These are phyloP conservation scores for Rosa hybrid DNA, from an alignment of 331 rosid species.

Conservation along the genomic window DNA sequence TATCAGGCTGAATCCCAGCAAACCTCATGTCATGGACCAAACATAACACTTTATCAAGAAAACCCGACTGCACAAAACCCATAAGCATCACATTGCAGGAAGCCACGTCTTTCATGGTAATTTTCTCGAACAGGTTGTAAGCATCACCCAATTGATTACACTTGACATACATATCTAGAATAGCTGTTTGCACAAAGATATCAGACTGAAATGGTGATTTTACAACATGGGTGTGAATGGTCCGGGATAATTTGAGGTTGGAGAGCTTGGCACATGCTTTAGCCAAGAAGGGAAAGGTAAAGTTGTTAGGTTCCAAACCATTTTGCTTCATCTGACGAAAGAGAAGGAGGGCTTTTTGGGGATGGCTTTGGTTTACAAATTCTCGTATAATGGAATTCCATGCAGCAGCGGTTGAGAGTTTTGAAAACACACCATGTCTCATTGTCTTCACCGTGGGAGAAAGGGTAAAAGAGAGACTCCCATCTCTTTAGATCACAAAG, in stretches of 20 bases:
- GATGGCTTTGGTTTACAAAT: slow-evolving; percentile 37
- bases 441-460: not conserved
- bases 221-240: slow-evolving; percentile 40
- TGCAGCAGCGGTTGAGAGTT: slow-evolving; percentile 21
- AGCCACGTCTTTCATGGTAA: slow-evolving; percentile 45
- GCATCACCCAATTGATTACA: slow-evolving; percentile 42
- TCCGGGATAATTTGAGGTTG: slow-evolving; percentile 35
- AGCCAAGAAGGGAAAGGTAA: slow-evolving; percentile 42
- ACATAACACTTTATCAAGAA: slow-evolving; percentile 26
- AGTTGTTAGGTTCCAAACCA: slow-evolving; percentile 41
- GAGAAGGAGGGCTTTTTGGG: slow-evolving; percentile 34
- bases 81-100: slow-evolving; percentile 58
- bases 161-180: slow-evolving; percentile 45
- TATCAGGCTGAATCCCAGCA: slow-evolving; percentile 48
- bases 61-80: slow-evolving; percentile 48
- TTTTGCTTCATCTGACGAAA: slow-evolving; percentile 44
- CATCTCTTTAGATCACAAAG: not conserved
- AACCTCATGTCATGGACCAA: slow-evolving; percentile 45
- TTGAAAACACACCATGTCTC: slow-evolving; percentile 37
- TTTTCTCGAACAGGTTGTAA: slow-evolving; percentile 37
- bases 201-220: slow-evolving; percentile 41
- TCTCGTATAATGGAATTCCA: slow-evolving; percentile 47
- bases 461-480: not conserved
- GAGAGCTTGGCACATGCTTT: slow-evolving; percentile 49
- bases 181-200: slow-evolving; percentile 41